Percentiles rank a stretch among this genome's conserved stretches.
phyloP scores from a whole-genome alignment of 31 red algal species.

The Asparagopsis taxiformis region DNA sequence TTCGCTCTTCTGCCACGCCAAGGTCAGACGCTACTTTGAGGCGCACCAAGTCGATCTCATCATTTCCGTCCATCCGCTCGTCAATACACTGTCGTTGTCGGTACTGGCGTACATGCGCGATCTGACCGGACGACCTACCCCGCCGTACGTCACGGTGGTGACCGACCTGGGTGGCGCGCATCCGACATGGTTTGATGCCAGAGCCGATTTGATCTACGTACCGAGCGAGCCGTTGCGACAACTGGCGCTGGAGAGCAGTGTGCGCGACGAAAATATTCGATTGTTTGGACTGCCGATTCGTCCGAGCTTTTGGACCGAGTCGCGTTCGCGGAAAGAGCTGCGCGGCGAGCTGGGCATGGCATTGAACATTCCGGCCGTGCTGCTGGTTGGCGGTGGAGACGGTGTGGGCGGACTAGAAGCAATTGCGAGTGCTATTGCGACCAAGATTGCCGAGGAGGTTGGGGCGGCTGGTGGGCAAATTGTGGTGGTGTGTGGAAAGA shows the following conservation, averaged over 20 bases:
- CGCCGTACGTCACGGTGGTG: slow-evolving; percentile 68
- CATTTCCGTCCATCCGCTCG: slow-evolving; percentile 74
- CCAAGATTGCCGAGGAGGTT: slow-evolving; percentile 8
- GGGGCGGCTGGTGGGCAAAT: slow-evolving; percentile 38
- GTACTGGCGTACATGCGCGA: slow-evolving; percentile 30
- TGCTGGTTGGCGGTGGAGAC: slow-evolving; percentile 79
- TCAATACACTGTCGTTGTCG: slow-evolving; percentile 38
- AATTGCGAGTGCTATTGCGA: slow-evolving; percentile 37
- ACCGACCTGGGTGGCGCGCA: slow-evolving; percentile 77
- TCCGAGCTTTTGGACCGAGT: slow-evolving; percentile 30
- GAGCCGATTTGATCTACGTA: slow-evolving; percentile 49
- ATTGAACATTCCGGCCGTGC: slow-evolving; percentile 17
- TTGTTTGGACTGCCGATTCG: slow-evolving; percentile 64
- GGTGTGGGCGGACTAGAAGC: slow-evolving; percentile 54
- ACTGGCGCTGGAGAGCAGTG: slow-evolving; percentile 28
- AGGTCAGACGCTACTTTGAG: slow-evolving; percentile 52
- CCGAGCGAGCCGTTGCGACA: slow-evolving; percentile 34
- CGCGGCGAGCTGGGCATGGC: slow-evolving; percentile 20
- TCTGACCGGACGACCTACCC: neutral
- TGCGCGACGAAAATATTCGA: slow-evolving; percentile 18
- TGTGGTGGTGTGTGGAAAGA: slow-evolving; percentile 70
- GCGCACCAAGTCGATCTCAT: slow-evolving; percentile 55
- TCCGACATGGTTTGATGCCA: slow-evolving; percentile 67
- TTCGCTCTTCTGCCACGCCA: slow-evolving; percentile 53
- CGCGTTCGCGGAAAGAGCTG: neutral